phyloP scores from a whole-genome alignment of 2,329 filamentous ascomycete genomes.

The Ceratocystis colombiana region DNA sequence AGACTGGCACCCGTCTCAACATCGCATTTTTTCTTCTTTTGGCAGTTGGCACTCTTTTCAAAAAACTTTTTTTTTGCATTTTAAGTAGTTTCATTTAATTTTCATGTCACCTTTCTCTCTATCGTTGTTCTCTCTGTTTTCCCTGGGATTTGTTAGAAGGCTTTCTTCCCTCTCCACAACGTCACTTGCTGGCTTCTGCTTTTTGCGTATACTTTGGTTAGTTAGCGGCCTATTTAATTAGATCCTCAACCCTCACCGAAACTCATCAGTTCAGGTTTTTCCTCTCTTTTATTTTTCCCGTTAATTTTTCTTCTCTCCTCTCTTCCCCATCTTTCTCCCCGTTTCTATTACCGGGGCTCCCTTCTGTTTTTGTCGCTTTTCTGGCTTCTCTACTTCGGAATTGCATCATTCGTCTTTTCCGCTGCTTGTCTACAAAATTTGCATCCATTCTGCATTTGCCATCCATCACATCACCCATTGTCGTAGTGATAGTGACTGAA shows the following conservation, averaged over 20 bases:
- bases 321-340: slow-evolving; percentile 16
- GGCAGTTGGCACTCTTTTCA: too few species aligned
- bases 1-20: not conserved
- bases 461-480: not conserved
- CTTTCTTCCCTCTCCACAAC: slow-evolving; percentile 15
- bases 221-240: slow-evolving; percentile 17
- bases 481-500: not conserved
- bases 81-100: not conserved
- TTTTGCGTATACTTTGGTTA: not conserved
- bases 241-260: slow-evolving; percentile 18
- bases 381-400: not conserved
- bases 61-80: not conserved
- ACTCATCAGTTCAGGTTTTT: slow-evolving; percentile 3
- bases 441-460: not conserved
- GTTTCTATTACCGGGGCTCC: slow-evolving; percentile 12
- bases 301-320: slow-evolving; percentile 14
- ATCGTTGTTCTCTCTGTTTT: not conserved
- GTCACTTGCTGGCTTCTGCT: slow-evolving; percentile 15
- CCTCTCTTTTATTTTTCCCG: slow-evolving; percentile 24
- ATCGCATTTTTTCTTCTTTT: slow-evolving; percentile 1
- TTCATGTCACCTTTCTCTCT: not conserved
- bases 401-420: too few species aligned
- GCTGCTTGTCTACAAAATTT: too few species aligned
- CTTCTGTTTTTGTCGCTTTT: not conserved
- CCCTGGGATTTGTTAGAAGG: not conserved